Base-by-base conservation (phyloP, 768 basidiomycete species). In the Lactarius sanguifluus region DNA sequence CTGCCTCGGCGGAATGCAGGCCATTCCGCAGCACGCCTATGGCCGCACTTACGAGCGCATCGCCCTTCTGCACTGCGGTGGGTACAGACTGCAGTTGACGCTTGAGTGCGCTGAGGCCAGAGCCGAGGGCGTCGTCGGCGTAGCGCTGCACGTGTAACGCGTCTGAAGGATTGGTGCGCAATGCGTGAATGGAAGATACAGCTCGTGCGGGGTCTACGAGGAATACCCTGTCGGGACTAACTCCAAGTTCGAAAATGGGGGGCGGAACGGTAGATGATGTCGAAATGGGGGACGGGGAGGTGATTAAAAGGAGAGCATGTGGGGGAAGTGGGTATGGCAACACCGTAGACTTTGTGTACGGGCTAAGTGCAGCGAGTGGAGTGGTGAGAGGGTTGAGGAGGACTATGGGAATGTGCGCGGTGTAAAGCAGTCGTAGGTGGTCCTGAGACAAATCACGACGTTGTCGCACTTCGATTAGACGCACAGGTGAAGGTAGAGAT, bases 351-450 rank as follows among this genome's bases (percentile, higher is more conserved):
- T 41, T 45, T 2, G 57, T 8, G 18, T 68, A 59, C 20, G 87
- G 73, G 25, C 78, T 40, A 32, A 62, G 61, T 23, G 59, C 72
- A 1, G 80, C 70, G 25, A 87, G 73, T 9, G 83, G 77, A 1
- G 81, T 83, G 25, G 82, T 81, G 45, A 86, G 64, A 7, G 89
- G 87, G 66, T 90, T 89, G 72, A 78, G 82, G 18, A 90, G 78
- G 20, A 91, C 69, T 67, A 92, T 75, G n/a, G 87, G 81, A 43
- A 90, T 77, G 71, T 91, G 88, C 9, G 86, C 85, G 67, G 73
- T 65, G 66, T 73, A 73, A 5, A 77, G 68, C 5, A 69, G 59
- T 52, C 66, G 67, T n/a, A 68, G 25, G 54, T 61, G 40, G 47
- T 56, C 63, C 32, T 59, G 30, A 56, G 60, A 64, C 12, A 71